phyloP scores from a whole-genome alignment of 805 yeast genomes.

The Isabelozyma gotoi region DNA sequence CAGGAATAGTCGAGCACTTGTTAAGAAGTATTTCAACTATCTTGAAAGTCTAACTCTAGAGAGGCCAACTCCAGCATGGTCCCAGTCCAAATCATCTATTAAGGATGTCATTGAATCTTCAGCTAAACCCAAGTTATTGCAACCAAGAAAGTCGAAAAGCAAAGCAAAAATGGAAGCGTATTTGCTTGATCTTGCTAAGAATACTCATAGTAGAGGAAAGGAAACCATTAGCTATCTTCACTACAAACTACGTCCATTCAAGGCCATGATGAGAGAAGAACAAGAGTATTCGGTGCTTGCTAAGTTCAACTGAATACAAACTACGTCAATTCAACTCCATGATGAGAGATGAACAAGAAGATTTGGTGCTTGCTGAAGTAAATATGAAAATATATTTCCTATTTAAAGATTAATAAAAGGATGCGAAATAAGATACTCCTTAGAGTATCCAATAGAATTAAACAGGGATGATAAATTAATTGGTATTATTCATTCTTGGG shows the following conservation, averaged over 20 bases:
- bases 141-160: background rate
- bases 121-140: too few relatives aligned
- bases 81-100: background rate
- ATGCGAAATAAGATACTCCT: background rate
- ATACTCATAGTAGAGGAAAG: background rate
- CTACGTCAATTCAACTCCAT: background rate
- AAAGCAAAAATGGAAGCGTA: background rate
- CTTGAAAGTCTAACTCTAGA: background rate
- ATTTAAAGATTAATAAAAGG: background rate
- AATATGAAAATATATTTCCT: background rate
- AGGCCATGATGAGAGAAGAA: background rate
- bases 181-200: background rate
- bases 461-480: background rate
- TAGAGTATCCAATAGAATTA: too few relatives aligned
- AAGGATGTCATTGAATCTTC: too few relatives aligned
- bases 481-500: constrained; percentile 11
- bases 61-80: background rate
- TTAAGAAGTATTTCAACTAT: constrained; percentile 1
- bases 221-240: constrained; percentile 1
- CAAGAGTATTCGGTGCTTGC: background rate
- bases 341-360: background rate
- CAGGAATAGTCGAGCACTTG: constrained; percentile 1
- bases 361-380: background rate
- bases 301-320: background rate
- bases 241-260: background rate